Percentiles rank a stretch among this genome's conserved stretches.
Conservation (phyloP, 2,329 filamentous ascomycete genomes). For the Penicillium sp. region DNA sequence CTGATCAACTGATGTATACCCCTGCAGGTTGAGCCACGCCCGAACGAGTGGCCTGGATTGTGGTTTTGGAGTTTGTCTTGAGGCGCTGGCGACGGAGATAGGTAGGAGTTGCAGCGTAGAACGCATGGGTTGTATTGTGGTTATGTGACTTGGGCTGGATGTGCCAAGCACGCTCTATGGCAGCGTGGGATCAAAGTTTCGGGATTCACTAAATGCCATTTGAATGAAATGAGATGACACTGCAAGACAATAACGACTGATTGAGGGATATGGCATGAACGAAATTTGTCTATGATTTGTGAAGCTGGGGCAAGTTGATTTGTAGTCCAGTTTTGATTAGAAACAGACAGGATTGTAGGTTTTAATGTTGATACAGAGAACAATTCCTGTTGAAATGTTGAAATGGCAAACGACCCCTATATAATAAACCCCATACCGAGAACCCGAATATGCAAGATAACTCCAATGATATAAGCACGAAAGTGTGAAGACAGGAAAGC, state of each 20-base stretch:
- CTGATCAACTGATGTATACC: neutral
- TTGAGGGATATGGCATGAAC: neutral
- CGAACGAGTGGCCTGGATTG: neutral
- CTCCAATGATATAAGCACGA: slow-evolving; percentile 13
- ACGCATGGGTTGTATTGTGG: neutral
- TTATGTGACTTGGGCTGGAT: neutral
- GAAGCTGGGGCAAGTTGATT: slow-evolving; percentile 3
- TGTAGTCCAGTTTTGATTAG: slow-evolving; percentile 4
- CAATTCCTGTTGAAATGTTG: slow-evolving; percentile 9
- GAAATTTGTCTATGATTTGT: slow-evolving; percentile 1
- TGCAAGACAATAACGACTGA: neutral
- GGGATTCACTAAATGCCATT: neutral
- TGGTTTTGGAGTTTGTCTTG: slow-evolving; percentile 1
- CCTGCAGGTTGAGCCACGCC: neutral
- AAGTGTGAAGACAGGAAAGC: neutral
- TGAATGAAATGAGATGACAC: neutral
- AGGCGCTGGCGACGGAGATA: neutral
- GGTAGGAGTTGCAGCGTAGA: neutral
- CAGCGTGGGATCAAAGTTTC: neutral
- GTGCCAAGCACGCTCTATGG: neutral
- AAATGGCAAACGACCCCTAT: slow-evolving; percentile 5
- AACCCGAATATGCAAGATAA: slow-evolving; percentile 21
- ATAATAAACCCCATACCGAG: slow-evolving; percentile 14
- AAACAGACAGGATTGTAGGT: slow-evolving; percentile 2
- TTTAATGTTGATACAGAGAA: slow-evolving; percentile 20